phyloP scores from a whole-genome alignment of 1,284 basidiomycete genomes.

The Mycosarcoma maydis region DNA sequence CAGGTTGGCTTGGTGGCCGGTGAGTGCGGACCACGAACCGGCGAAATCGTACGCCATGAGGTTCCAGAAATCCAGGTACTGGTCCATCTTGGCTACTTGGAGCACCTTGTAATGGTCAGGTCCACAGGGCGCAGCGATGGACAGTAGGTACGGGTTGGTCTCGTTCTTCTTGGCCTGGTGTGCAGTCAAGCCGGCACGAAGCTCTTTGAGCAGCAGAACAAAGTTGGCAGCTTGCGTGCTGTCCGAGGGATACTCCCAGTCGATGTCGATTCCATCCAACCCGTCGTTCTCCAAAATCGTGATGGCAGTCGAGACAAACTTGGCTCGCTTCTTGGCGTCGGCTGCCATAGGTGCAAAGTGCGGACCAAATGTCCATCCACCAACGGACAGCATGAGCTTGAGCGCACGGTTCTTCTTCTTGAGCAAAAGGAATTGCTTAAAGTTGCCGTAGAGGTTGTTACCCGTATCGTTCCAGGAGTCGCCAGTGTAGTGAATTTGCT shows the following conservation, averaged over 20 bases:
- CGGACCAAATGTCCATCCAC: constrained; percentile 67
- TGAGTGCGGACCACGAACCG: constrained; percentile 73
- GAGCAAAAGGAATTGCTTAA: constrained; percentile 85
- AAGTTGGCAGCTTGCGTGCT: constrained; percentile 78
- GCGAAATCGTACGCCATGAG: constrained; percentile 77
- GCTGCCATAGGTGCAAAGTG: constrained; percentile 63
- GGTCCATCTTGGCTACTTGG: constrained; percentile 78
- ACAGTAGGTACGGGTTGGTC: constrained; percentile 74
- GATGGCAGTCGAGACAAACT: constrained; percentile 79
- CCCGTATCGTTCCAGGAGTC: constrained; percentile 71
- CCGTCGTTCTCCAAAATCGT: constrained; percentile 84
- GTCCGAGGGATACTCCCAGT: constrained; percentile 85
- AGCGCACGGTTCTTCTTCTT: constrained; percentile 76
- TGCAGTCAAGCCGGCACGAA: constrained; percentile 76
- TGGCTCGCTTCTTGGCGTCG: constrained; percentile 69
- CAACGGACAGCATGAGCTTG: constrained; percentile 67
- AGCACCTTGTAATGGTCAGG: constrained; percentile 75
- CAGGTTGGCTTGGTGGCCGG: constrained; percentile 83
- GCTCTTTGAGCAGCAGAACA: constrained; percentile 76
- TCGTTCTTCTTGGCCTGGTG: constrained; percentile 72
- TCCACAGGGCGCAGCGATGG: constrained; percentile 85
- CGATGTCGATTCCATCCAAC: constrained; percentile 79
- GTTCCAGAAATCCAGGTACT: constrained; percentile 82
- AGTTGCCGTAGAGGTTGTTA: constrained; percentile 84
- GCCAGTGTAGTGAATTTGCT: constrained; percentile 72